Base-by-base conservation (phyloP, 257 asterid genomes). In the Thymus quinquecostatus region DNA sequence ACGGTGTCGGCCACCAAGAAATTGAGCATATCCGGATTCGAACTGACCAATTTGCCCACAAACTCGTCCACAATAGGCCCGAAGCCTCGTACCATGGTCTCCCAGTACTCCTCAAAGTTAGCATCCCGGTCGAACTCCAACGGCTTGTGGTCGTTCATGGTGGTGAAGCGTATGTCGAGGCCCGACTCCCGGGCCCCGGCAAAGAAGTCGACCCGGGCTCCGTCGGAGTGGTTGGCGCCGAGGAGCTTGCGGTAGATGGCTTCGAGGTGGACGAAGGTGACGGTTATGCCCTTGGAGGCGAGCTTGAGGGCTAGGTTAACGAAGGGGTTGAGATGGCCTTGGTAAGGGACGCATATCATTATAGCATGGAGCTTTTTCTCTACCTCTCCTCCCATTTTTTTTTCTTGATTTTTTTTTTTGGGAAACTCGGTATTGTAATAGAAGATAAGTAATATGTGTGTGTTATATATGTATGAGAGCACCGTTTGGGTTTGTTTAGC, bases 241-340 rank as follows among this genome's bases (percentile, higher is more conserved):
- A 87, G 68, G 51, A 87, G 68, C 66, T 71, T 85, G 41, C 75
- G 76, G 64, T 89, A 84, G 34, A 83, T 63, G 13, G 64, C 66
- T 41, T 89, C 86, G 1, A 89, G 79, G 43, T 86, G 82, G 10
- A 80, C 82, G 38, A 86, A 86, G 3, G 96, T 87, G 71, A 89
- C 34, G 44, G 83, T 56, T 57, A 86, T 65, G 45, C 88, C 95
- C 5, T 80, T 77, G 1, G 92, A 84, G 11, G 96, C 96, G 2
- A 87, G 82, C 60, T 87, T 87, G 21, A 84, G 75, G 13, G 92
- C 89, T 10, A 89, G 83, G 29, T 61, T 64, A 1, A 81, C 80
- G 27, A 76, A 84, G 0, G 96, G 95, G 48, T 71, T 87, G 6
- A 87, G 69, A 49, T 89, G 96, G 32, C 96, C 96, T 77, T 87